phyloP scores from a whole-genome alignment of 148 eudicot genomes.

The Rhododendron mucronatum region DNA sequence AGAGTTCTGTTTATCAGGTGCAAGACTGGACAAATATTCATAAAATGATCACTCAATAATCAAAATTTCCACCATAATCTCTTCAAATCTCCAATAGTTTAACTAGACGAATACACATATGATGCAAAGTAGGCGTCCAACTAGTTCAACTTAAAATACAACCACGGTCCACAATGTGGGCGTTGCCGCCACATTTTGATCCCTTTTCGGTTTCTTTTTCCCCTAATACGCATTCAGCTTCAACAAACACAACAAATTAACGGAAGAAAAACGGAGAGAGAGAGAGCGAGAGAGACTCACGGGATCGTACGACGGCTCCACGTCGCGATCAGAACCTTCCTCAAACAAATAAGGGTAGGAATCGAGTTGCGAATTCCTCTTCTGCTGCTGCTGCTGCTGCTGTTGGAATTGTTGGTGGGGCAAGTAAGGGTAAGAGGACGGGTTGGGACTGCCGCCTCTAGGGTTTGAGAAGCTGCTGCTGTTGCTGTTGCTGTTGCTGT shows the following conservation, averaged over 20 bases:
- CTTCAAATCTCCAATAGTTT: not conserved
- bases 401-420: slow-evolving; percentile 22
- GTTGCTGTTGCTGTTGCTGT: not conserved
- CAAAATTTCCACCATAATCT: not conserved
- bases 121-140: not conserved
- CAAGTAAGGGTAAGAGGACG: slow-evolving; percentile 24
- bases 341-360: not conserved
- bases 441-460: slow-evolving; percentile 1
- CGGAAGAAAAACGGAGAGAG: not conserved
- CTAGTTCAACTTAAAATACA: slow-evolving; percentile 11
- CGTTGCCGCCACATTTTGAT: not conserved
- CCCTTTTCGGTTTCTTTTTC: not conserved
- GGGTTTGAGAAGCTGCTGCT: slow-evolving; percentile 11
- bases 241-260: not conserved
- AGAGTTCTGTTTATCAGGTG: not conserved
- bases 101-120: not conserved
- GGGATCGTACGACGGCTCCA: slow-evolving; percentile 35
- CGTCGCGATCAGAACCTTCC: slow-evolving; percentile 3
- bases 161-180: not conserved
- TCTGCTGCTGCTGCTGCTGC: slow-evolving; percentile 17
- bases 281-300: slow-evolving; percentile 25
- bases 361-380: slow-evolving; percentile 21
- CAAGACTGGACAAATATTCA: not conserved
- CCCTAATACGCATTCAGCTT: not conserved
- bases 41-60: not conserved